phyloP scores from a whole-genome alignment of 306 rosid genomes.

The Mucuna pruriens region DNA sequence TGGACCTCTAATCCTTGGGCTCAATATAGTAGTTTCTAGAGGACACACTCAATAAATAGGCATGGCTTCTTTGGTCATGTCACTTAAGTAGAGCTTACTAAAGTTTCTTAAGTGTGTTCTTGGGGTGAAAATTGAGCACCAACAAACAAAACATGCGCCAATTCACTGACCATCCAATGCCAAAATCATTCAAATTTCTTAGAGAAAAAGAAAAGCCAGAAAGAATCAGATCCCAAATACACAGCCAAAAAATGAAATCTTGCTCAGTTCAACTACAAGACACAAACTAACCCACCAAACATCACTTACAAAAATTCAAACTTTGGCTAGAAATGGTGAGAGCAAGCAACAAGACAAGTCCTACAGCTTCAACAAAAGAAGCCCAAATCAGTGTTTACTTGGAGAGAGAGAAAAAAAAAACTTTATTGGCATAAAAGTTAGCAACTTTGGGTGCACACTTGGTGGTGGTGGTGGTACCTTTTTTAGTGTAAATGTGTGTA shows the following conservation, averaged over 20 bases:
- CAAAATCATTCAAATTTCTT: constrained; percentile 32
- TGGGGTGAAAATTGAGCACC: too few relatives aligned
- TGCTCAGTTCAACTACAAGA: constrained; percentile 12
- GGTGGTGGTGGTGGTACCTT: constrained; percentile 43
- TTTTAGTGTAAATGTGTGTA: not conserved
- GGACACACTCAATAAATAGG: too few relatives aligned
- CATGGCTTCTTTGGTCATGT: too few relatives aligned
- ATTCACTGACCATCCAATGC: constrained; percentile 32
- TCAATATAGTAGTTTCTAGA: too few relatives aligned
- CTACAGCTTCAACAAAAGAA: constrained; percentile 25
- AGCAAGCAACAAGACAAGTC: not conserved
- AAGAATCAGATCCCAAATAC: constrained; percentile 28
- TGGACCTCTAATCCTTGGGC: too few relatives aligned
- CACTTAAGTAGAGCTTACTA: too few relatives aligned
- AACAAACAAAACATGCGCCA: constrained; percentile 24
- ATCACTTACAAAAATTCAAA: constrained; percentile 6
- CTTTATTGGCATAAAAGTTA: constrained; percentile 37
- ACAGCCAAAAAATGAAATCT: constrained; percentile 25
- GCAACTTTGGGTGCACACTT: constrained; percentile 59
- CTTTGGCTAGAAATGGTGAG: constrained; percentile 8
- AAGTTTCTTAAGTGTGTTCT: too few relatives aligned
- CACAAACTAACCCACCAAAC: constrained; percentile 18
- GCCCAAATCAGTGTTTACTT: constrained; percentile 25
- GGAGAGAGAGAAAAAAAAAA: constrained; percentile 22
- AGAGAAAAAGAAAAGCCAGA: constrained; percentile 30